Evolutionary conservation across 2,329 filamentous ascomycete species (phyloP), one percentile per base, ranked within the genome.

Genomic region (Phialophora macrospora): DNA sequence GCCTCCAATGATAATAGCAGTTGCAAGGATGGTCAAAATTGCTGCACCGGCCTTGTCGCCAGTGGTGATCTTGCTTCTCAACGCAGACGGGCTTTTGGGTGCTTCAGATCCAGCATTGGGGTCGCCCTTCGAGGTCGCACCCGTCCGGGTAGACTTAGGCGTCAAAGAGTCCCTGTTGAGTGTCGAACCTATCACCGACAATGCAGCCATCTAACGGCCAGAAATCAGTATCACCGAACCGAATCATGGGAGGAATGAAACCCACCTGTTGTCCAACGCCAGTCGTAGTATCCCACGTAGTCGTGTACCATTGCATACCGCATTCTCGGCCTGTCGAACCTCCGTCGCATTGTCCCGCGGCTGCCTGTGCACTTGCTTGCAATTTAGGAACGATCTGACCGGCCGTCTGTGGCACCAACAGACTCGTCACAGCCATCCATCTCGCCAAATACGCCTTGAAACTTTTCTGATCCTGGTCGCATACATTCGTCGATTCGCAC

Each of bases 361-460:
- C 86, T 2, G 81, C 83, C 32, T 75, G 70, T 0, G 86, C 87
- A 9, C 84, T 85, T 0, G 79, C 78, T 22, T 77, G 75, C 2
- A 90, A 75, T 28, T 81, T 80, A 0, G 83, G 80, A 71, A 83
- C 78, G 65, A 89, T 80, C 7, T 73, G 72, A 51, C 81, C 76
- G 65, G 77, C 76, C 3, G 84, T 84, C 70, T 81, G 86, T 0
- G 87, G 86, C 0, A 85, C 86, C 62, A 88, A 77, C 70, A 87
- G 82, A 1, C 81, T 82, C 7, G 85, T 82, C 2, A 82, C 79
- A 14, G 84, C 85, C 77, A 82, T 78, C 82, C 86, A 90, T 49
- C 87, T 84, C 0, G 83, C 77, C 7, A 89, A 79, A 73, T 88
- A 89, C 14, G 86, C 85, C 75, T 90, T 90, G 81, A 90, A 90